Percentiles rank a stretch among this genome's conserved stretches.
Conservation (phyloP, 257 asterid genomes). For the Osmanthus fragrans region DNA sequence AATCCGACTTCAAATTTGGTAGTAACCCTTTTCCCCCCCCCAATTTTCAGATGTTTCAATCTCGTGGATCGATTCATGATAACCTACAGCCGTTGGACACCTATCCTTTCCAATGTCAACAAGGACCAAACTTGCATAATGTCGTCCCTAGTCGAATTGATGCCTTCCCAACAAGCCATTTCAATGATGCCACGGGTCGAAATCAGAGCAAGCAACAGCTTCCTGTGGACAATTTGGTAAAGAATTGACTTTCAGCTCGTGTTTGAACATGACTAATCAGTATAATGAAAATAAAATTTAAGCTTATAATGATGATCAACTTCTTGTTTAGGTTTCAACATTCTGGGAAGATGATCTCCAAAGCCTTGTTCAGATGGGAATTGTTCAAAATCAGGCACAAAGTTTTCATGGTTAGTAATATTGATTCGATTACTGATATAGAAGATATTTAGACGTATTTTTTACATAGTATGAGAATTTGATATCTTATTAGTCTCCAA, state of each 20-base stretch:
- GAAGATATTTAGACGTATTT: not conserved
- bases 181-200: constrained; percentile 35
- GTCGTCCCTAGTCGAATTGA: constrained; percentile 36
- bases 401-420: constrained; percentile 59
- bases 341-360: constrained; percentile 89
- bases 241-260: not conserved
- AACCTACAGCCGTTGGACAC: constrained; percentile 41
- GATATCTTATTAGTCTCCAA: constrained; percentile 1
- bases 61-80: constrained; percentile 51
- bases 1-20: constrained; percentile 16
- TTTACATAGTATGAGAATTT: not conserved
- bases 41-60: constrained; percentile 47
- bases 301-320: not conserved
- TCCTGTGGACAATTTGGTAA: constrained; percentile 39
- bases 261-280: not conserved
- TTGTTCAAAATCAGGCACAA: constrained; percentile 59
- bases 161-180: constrained; percentile 37
- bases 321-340: constrained; percentile 47
- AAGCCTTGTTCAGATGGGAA: constrained; percentile 82
- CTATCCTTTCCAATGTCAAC: constrained; percentile 51
- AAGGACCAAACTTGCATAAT: constrained; percentile 28
- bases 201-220: constrained; percentile 47
- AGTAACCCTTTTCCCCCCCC: not conserved
- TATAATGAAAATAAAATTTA: not conserved
- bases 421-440: not conserved